Evolutionary conservation across 164 flowering plant species (phyloP).

Genomic region (Magnolia officinalis): DNA sequence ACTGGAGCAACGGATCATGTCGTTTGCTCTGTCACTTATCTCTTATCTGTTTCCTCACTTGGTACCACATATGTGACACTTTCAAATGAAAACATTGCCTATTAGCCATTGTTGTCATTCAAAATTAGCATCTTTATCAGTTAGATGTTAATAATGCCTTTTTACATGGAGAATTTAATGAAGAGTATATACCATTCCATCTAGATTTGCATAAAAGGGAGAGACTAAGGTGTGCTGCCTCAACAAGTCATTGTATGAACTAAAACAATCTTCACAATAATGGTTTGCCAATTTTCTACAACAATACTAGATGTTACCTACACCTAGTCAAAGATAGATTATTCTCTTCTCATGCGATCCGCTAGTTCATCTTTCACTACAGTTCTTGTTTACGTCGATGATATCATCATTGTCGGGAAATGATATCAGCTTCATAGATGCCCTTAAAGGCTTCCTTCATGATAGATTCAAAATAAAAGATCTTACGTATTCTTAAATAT

Average conservation of each 20-base stretch:
- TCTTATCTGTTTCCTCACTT: too few relatives aligned
- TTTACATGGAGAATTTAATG: conserved; percentile 1
- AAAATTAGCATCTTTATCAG: too few relatives aligned
- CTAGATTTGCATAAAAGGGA: background rate
- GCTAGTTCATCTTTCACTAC: background rate
- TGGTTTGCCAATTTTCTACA: background rate
- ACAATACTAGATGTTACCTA: background rate
- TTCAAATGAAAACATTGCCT: too few relatives aligned
- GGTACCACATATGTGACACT: too few relatives aligned
- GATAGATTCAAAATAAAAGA: background rate
- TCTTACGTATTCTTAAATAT: background rate
- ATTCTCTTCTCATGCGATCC: background rate
- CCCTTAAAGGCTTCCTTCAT: background rate
- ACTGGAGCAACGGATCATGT: too few relatives aligned
- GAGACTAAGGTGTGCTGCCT: background rate
- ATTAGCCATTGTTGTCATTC: too few relatives aligned
- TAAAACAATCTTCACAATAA: background rate
- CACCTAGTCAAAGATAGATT: background rate
- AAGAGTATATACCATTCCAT: background rate
- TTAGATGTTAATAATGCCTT: background rate
- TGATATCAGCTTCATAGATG: background rate
- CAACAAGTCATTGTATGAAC: background rate
- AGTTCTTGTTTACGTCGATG: background rate
- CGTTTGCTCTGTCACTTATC: too few relatives aligned
- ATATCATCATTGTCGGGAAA: background rate